These are phyloP conservation scores for Bondarzewia mesenterica DNA, from an alignment of 1,284 basidiomycete species.

Conservation along the genomic window DNA sequence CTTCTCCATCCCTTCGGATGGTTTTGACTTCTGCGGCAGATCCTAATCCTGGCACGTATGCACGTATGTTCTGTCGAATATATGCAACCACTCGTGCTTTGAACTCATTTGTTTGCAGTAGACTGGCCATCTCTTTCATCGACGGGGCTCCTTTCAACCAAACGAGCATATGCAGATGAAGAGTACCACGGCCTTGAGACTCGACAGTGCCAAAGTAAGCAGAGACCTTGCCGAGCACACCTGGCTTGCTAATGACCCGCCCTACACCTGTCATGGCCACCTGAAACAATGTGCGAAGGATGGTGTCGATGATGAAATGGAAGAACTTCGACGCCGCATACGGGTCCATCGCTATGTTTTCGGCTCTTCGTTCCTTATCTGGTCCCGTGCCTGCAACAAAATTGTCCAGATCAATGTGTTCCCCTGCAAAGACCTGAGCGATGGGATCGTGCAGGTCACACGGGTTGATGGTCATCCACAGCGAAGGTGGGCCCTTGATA, in stretches of 20 bases:
- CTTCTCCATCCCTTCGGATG: background rate
- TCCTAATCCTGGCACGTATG: background rate
- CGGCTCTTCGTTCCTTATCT: constrained; percentile 15
- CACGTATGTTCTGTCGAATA: background rate
- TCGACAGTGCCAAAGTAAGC: constrained; percentile 24
- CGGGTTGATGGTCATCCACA: constrained; percentile 25
- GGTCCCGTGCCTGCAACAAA: constrained; percentile 23
- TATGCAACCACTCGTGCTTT: background rate
- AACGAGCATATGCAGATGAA: constrained; percentile 23
- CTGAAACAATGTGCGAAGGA: background rate
- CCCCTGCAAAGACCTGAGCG: constrained; percentile 30
- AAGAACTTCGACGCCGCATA: constrained; percentile 27
- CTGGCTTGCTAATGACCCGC: constrained; percentile 5
- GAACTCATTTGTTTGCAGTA: background rate
- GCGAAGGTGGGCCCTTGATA: background rate
- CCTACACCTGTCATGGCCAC: background rate
- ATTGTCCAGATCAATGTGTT: constrained; percentile 28
- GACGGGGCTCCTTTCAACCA: constrained; percentile 15
- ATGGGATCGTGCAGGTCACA: constrained; percentile 23
- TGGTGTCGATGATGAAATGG: background rate
- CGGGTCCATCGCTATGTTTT: constrained; percentile 29
- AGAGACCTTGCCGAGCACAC: constrained; percentile 17
- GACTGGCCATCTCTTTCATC: constrained; percentile 25
- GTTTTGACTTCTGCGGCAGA: background rate
- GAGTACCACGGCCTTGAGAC: constrained; percentile 20